These are phyloP conservation scores for Rhizopogon vinicolor DNA, from an alignment of 768 basidiomycete species.

Conservation along the genomic window DNA sequence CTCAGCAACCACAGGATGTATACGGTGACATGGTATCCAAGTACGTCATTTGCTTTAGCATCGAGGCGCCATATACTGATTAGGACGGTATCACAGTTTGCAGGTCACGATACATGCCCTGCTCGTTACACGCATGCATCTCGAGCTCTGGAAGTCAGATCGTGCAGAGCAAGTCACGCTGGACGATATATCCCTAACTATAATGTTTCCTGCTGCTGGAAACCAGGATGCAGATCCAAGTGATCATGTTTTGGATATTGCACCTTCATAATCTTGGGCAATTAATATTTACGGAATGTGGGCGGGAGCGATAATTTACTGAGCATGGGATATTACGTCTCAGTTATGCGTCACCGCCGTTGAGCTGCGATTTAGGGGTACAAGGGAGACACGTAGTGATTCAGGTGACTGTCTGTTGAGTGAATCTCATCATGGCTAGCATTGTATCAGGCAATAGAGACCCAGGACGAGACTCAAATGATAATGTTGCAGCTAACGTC, in stretches of 20 bases:
- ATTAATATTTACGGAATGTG: too few species aligned
- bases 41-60: not conserved
- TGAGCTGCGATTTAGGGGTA: too few species aligned
- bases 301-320: too few species aligned
- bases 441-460: too few species aligned
- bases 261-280: not conserved
- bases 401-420: too few species aligned
- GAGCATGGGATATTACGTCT: too few species aligned
- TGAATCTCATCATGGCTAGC: too few species aligned
- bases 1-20: not conserved
- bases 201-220: not conserved
- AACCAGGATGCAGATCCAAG: not conserved
- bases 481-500: too few species aligned
- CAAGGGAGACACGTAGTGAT: too few species aligned
- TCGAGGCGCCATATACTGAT: not conserved
- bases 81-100: not conserved
- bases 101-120: constrained; percentile 1
- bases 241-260: not conserved
- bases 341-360: too few species aligned
- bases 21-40: constrained; percentile 1
- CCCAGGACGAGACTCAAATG: too few species aligned
- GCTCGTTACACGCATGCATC: constrained; percentile 2
- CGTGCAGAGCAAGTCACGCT: not conserved
- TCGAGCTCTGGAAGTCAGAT: constrained; percentile 1
- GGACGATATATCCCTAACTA: not conserved